Evolutionary conservation across 352 stramenopile species (phyloP).

Genomic region (Globisporangium sylvaticum): DNA sequence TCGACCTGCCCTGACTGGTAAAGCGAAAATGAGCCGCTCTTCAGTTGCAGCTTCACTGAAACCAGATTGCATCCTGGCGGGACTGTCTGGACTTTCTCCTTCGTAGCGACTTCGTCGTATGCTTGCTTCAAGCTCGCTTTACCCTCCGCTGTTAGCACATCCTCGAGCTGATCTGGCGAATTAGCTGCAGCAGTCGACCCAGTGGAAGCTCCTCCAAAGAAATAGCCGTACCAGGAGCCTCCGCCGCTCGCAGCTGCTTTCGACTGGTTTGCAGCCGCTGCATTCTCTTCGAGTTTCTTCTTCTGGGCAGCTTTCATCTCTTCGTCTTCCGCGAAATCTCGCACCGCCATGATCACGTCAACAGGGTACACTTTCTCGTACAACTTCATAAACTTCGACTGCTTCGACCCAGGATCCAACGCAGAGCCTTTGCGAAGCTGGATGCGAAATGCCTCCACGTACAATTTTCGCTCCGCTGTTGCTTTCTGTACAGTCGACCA

Average conservation of each 20-base stretch:
- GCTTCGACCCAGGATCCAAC: slow-evolving; percentile 36
- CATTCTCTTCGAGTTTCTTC: slow-evolving; percentile 24
- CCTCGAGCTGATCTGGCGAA: slow-evolving; percentile 25
- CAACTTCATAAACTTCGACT: slow-evolving; percentile 35
- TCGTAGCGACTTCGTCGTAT: slow-evolving; percentile 66
- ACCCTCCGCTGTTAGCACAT: slow-evolving; percentile 61
- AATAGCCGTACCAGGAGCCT: slow-evolving; percentile 78
- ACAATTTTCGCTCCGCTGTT: slow-evolving; percentile 48
- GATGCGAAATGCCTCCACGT: slow-evolving; percentile 50
- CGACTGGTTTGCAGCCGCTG: slow-evolving; percentile 23
- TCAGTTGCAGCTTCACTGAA: slow-evolving; percentile 60
- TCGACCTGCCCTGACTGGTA: slow-evolving; percentile 43
- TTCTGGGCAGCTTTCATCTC: slow-evolving; percentile 29
- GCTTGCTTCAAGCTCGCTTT: slow-evolving; percentile 64
- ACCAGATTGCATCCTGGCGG: slow-evolving; percentile 67
- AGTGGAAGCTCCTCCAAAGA: slow-evolving; percentile 45
- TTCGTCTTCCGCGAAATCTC: slow-evolving; percentile 56
- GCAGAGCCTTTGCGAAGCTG: slow-evolving; percentile 38
- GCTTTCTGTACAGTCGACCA: slow-evolving; percentile 60
- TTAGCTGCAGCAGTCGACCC: slow-evolving; percentile 7
- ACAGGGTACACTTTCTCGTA: slow-evolving; percentile 68
- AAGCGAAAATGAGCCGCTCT: slow-evolving; percentile 44
- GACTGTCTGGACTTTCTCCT: slow-evolving; percentile 40
- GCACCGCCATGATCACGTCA: slow-evolving; percentile 60
- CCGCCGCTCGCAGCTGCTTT: slow-evolving; percentile 18